Conservation (phyloP, 495 filamentous ascomycete genomes). For the Aspergillus kassunensis region DNA sequence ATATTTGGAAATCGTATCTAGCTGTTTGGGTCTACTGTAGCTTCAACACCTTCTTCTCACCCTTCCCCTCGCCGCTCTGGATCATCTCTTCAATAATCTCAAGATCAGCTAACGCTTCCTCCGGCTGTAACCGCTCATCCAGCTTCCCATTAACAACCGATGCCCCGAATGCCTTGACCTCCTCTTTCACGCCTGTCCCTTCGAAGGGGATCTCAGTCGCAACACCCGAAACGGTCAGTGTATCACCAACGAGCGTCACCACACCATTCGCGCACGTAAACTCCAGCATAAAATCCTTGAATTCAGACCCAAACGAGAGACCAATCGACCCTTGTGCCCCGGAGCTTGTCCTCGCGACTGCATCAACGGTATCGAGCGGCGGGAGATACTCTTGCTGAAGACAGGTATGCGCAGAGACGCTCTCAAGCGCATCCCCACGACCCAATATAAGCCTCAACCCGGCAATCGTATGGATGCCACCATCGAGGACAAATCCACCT, state of each 20-base stretch:
- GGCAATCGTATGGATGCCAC: conserved; percentile 70
- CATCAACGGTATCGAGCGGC: conserved; percentile 72
- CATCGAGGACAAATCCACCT: conserved; percentile 76
- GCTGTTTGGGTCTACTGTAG: conserved; percentile 16
- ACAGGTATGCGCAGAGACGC: conserved; percentile 55
- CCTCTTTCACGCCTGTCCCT: conserved; percentile 57
- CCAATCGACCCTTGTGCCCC: conserved; percentile 61
- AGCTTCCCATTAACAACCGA: conserved; percentile 41
- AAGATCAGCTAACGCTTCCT: conserved; percentile 67
- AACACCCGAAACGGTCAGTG: conserved; percentile 49
- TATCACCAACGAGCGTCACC: conserved; percentile 51
- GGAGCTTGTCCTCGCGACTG: conserved; percentile 53
- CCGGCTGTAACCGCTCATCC: conserved; percentile 52
- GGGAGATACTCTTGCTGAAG: conserved; percentile 60
- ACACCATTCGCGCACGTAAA: conserved; percentile 49
- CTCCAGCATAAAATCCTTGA: conserved; percentile 48
- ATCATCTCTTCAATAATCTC: conserved; percentile 65
- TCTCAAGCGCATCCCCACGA: conserved; percentile 31
- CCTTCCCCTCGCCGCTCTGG: conserved; percentile 55
- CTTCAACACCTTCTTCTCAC: conserved; percentile 37
- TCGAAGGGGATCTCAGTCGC: conserved; percentile 53
- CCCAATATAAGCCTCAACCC: conserved; percentile 58
- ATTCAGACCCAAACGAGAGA: conserved; percentile 64
- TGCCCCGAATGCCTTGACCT: conserved; percentile 64
- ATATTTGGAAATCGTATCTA: not conserved